A percentile compares a stretch with the other conserved stretches of the same genome.
These are phyloP conservation scores for Apiospora sp. DNA, from an alignment of 2,329 filamentous ascomycete genomes.

Conservation along the genomic window DNA sequence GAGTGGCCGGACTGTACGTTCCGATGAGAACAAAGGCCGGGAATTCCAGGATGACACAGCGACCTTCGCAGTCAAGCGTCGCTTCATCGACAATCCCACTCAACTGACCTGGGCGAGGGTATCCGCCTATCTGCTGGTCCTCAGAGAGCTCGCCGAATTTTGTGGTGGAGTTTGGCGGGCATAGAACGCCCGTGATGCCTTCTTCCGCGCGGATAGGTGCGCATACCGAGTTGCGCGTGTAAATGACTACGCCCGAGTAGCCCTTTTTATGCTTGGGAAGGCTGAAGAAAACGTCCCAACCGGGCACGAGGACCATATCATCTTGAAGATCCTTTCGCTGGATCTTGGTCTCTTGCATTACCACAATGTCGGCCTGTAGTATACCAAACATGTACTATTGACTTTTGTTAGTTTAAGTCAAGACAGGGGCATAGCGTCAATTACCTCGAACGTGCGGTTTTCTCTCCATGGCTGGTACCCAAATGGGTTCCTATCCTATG, in stretches of 20 bases:
- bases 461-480: conserved; percentile 85
- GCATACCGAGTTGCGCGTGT: conserved; percentile 87
- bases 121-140: conserved; percentile 85
- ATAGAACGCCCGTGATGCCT: conserved; percentile 85
- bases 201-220: conserved; percentile 91
- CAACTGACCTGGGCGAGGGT: conserved; percentile 76
- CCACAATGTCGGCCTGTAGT: conserved; percentile 88
- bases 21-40: conserved; percentile 93
- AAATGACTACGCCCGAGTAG: conserved; percentile 95
- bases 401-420: conserved; percentile 26
- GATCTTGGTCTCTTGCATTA: conserved; percentile 97
- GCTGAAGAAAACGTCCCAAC: conserved; percentile 97
- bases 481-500: conserved; percentile 73
- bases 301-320: conserved; percentile 93
- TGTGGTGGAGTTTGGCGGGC: conserved; percentile 73
- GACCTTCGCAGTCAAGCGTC: conserved; percentile 86
- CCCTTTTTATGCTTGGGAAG: conserved; percentile 94
- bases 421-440: conserved; percentile 26
- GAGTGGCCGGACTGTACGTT: conserved; percentile 89
- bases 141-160: conserved; percentile 78
- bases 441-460: conserved; percentile 72
- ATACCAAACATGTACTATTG: conserved; percentile 89
- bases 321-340: conserved; percentile 90
- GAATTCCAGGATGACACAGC: conserved; percentile 91
- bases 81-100: conserved; percentile 70